Percentiles rank a stretch among this genome's conserved stretches.
Evolutionary conservation across 148 eudicot genomes (phyloP).

Genomic region (Camellia granthamiana): DNA sequence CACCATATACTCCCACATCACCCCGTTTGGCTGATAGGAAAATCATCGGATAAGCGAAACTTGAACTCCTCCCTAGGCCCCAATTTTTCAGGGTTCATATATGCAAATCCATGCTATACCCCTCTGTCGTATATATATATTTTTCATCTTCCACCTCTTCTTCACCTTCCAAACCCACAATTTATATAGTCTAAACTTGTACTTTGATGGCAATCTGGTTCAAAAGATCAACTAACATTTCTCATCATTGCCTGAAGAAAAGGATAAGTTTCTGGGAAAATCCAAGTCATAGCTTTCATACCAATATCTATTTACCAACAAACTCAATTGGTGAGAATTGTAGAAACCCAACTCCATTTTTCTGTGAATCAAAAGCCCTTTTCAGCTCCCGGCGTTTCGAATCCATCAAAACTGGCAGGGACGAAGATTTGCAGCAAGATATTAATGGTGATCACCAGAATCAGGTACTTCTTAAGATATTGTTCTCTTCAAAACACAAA

Average conservation of each 20-base stretch:
- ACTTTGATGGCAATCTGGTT: slow-evolving; percentile 29
- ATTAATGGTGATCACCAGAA: slow-evolving; percentile 11
- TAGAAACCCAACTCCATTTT: slow-evolving; percentile 12
- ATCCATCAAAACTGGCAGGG: slow-evolving; percentile 26
- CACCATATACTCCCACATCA: no score
- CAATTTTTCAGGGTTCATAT: no score
- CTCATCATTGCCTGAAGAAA: slow-evolving; percentile 7
- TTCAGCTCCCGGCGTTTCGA: slow-evolving; percentile 25
- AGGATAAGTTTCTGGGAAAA: background rate
- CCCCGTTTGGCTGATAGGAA: no score
- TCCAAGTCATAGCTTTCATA: background rate
- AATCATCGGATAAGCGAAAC: no score
- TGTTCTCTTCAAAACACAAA: no score
- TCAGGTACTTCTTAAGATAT: slow-evolving; percentile 22
- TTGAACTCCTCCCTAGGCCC: no score
- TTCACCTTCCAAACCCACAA: no score
- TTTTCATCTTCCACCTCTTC: no score
- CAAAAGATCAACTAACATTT: slow-evolving; percentile 26
- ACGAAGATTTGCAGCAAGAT: slow-evolving; percentile 21
- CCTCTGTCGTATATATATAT: no score
- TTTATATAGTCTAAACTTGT: no score
- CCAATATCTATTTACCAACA: background rate
- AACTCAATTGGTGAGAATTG: background rate
- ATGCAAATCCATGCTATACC: no score
- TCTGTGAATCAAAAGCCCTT: slow-evolving; percentile 10